Conservation (phyloP, 371 early-diverging fungal species). For the Choanephora cucurbitarum region DNA sequence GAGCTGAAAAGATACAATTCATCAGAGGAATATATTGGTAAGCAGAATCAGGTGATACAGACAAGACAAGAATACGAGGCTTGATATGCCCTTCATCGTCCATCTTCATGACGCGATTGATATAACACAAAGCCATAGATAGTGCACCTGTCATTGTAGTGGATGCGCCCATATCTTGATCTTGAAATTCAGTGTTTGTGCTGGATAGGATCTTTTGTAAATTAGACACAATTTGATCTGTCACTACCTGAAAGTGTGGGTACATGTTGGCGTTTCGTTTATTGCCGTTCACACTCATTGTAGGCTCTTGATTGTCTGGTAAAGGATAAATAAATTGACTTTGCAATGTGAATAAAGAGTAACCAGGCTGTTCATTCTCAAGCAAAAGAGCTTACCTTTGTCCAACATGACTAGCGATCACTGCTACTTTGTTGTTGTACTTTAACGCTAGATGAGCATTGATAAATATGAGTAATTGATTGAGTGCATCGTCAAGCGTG, state of each 20-base stretch:
- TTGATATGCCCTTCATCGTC: constrained; percentile 65
- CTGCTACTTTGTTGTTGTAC: constrained; percentile 79
- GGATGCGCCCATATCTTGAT: constrained; percentile 43
- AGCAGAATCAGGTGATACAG: constrained; percentile 85
- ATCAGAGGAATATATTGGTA: constrained; percentile 92
- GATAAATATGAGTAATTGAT: constrained; percentile 80
- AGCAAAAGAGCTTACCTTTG: constrained; percentile 32
- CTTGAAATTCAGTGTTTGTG: constrained; percentile 40
- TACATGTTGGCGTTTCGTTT: constrained; percentile 62
- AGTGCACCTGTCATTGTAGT: constrained; percentile 60
- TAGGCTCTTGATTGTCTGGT: constrained; percentile 35
- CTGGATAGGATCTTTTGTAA: constrained; percentile 46
- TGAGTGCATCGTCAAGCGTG: constrained; percentile 66
- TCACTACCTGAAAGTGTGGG: constrained; percentile 62
- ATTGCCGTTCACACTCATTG: constrained; percentile 18
- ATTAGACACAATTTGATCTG: constrained; percentile 56
- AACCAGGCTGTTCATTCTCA: background rate
- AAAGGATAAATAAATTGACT: constrained; percentile 64
- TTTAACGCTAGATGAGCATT: constrained; percentile 89
- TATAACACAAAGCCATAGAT: constrained; percentile 69
- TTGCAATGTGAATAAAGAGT: constrained; percentile 15
- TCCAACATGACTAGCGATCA: constrained; percentile 72
- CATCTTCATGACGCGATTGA: constrained; percentile 60
- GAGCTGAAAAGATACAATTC: constrained; percentile 97
- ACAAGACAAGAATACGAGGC: constrained; percentile 84